These are phyloP conservation scores for Diaporthe sp. DNA, from an alignment of 2,329 filamentous ascomycete genomes.

Conservation along the genomic window DNA sequence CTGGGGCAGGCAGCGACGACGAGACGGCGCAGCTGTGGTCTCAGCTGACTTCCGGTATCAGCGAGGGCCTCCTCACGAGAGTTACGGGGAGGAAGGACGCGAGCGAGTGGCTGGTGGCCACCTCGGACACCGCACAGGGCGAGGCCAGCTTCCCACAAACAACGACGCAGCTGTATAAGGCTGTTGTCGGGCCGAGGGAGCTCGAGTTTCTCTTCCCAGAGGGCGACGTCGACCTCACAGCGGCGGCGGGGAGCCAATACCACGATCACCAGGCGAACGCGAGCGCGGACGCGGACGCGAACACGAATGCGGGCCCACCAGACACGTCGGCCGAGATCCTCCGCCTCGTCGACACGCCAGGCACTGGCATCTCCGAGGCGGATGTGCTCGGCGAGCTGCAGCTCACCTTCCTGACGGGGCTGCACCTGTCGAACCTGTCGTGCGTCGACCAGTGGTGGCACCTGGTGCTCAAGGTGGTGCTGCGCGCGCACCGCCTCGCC, in stretches of 20 bases:
- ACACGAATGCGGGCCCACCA: slow-evolving; percentile 47
- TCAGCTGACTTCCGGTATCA: slow-evolving; percentile 65
- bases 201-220: slow-evolving; percentile 65
- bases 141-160: slow-evolving; percentile 57
- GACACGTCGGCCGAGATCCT: slow-evolving; percentile 64
- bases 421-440: slow-evolving; percentile 69
- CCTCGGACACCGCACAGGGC: slow-evolving; percentile 65
- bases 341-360: slow-evolving; percentile 53
- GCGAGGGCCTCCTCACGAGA: slow-evolving; percentile 59
- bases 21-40: slow-evolving; percentile 61
- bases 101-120: slow-evolving; percentile 66
- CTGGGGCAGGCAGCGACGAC: slow-evolving; percentile 41
- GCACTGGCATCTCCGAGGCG: slow-evolving; percentile 49
- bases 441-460: slow-evolving; percentile 76
- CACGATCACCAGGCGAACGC: background rate
- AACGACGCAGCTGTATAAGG: slow-evolving; percentile 47
- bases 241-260: slow-evolving; percentile 16
- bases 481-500: slow-evolving; percentile 64
- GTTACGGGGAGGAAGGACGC: slow-evolving; percentile 58
- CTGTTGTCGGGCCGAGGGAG: slow-evolving; percentile 51
- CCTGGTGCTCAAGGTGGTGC: slow-evolving; percentile 64
- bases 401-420: slow-evolving; percentile 70
- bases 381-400: slow-evolving; percentile 73
- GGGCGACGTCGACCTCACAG: slow-evolving; percentile 57
- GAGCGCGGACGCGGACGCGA: background rate